phyloP scores from a whole-genome alignment of 129 eudicot species.

The Calendula officinalis region DNA sequence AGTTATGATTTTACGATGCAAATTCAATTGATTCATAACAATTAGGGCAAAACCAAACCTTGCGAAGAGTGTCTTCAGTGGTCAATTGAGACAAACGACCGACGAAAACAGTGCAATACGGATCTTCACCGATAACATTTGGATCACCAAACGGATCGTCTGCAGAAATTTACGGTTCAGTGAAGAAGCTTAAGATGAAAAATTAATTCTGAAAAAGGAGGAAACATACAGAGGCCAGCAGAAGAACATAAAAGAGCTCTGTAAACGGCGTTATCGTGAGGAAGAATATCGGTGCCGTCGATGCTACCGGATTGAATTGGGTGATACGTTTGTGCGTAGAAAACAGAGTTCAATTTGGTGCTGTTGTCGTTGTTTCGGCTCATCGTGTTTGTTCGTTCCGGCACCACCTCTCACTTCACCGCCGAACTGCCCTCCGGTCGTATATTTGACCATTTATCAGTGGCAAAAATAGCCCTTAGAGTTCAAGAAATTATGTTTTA shows the following conservation, averaged over 20 bases:
- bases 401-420: no score
- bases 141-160: conserved; percentile 96
- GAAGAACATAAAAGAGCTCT: conserved; percentile 95
- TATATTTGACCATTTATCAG: no score
- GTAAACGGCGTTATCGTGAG: conserved; percentile 90
- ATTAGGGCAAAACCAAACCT: conserved; percentile 43
- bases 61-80: conserved; percentile 64
- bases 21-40: background rate
- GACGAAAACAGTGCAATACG: conserved; percentile 78
- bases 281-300: conserved; percentile 93
- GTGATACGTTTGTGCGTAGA: conserved; percentile 80
- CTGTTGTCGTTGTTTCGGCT: conserved; percentile 39
- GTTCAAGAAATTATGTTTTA: no score
- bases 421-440: no score
- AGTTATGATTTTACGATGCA: background rate
- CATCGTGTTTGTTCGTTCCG: no score
- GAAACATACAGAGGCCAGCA: conserved; percentile 65
- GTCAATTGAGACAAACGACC: conserved; percentile 74
- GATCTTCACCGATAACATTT: conserved; percentile 75
- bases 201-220: background rate
- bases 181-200: background rate
- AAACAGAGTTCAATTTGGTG: conserved; percentile 69
- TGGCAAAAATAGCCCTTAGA: no score
- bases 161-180: conserved; percentile 15
- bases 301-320: conserved; percentile 98